These are phyloP conservation scores for Apiospora kogelbergensis DNA, from an alignment of 2,329 filamentous ascomycete genomes.

Conservation along the genomic window DNA sequence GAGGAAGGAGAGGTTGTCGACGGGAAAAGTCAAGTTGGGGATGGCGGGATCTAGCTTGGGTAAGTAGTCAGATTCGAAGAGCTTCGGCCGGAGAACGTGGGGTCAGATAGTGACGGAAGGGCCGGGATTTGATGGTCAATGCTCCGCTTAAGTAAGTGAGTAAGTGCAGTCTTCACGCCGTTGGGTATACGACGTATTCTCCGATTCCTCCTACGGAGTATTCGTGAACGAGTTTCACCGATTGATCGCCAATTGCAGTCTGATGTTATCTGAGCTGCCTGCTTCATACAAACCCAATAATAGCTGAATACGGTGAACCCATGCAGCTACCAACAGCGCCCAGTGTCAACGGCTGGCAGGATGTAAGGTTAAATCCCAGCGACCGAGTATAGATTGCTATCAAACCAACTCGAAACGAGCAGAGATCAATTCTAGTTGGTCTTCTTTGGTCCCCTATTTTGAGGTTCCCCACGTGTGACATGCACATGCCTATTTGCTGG, in stretches of 20 bases:
- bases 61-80: conserved; percentile 3
- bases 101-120: neutral
- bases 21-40: neutral
- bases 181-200: neutral
- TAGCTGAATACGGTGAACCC: neutral
- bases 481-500: no score
- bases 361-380: neutral
- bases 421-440: neutral
- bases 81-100: conserved; percentile 4
- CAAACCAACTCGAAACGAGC: neutral
- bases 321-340: neutral
- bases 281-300: neutral
- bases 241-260: neutral
- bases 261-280: neutral
- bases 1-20: neutral
- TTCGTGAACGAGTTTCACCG: no score
- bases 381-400: neutral
- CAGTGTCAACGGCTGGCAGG: no score
- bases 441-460: conserved; percentile 9
- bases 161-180: neutral
- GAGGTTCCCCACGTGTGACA: neutral
- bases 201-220: no score
- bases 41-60: neutral
- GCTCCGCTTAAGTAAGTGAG: neutral
- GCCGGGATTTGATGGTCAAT: neutral